These are phyloP conservation scores for Parasitella parasitica DNA, from an alignment of 371 early-diverging fungal genomes.

Conservation along the genomic window DNA sequence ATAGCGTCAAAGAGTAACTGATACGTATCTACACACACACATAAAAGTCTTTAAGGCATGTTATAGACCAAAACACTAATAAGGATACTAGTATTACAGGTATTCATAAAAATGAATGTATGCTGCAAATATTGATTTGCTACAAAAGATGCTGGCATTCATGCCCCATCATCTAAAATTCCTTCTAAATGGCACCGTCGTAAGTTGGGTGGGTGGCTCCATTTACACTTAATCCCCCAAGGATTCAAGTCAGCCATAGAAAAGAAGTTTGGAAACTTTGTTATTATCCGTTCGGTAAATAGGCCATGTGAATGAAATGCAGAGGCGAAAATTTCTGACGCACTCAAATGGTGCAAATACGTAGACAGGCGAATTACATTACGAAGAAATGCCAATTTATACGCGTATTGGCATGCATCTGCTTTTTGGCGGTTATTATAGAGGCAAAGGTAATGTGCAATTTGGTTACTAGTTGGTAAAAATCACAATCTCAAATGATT, in stretches of 20 bases:
- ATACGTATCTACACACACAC: not conserved
- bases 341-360: not conserved
- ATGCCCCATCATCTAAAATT: slow-evolving; percentile 21
- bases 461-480: not conserved
- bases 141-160: slow-evolving; percentile 24
- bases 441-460: slow-evolving; percentile 28
- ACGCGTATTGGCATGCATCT: slow-evolving; percentile 58
- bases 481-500: not conserved
- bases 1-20: no score
- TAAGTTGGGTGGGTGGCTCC: slow-evolving; percentile 30
- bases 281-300: slow-evolving; percentile 43
- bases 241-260: slow-evolving; percentile 38
- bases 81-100: slow-evolving; percentile 7
- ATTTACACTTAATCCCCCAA: slow-evolving; percentile 29
- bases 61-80: slow-evolving; percentile 24
- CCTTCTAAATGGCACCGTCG: slow-evolving; percentile 31
- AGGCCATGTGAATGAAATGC: not conserved
- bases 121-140: not conserved
- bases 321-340: not conserved
- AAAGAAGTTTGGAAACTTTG: slow-evolving; percentile 48
- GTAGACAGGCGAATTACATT: slow-evolving; percentile 42
- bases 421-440: slow-evolving; percentile 43
- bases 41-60: slow-evolving; percentile 9
- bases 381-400: slow-evolving; percentile 59
- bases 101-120: not conserved